phyloP scores from a whole-genome alignment of 371 early-diverging fungal species.

The Mortierella sp. region DNA sequence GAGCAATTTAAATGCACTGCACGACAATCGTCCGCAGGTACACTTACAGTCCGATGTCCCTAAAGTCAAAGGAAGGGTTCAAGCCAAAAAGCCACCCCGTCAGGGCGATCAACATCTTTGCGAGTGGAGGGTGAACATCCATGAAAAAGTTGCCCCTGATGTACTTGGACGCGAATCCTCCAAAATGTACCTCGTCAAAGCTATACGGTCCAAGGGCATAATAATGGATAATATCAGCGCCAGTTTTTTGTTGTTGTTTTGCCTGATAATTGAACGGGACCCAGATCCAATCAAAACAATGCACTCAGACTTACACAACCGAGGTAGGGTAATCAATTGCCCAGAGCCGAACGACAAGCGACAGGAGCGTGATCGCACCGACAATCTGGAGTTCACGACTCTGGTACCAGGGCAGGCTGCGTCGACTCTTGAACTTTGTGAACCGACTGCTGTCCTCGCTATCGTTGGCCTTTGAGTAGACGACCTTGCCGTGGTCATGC shows the following conservation, averaged over 20 bases:
- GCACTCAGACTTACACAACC: conserved; percentile 47
- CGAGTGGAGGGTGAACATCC: conserved; percentile 99
- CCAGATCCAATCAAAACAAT: neutral
- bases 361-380: conserved; percentile 26
- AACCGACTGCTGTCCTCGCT: conserved; percentile 18
- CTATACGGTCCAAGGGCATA: conserved; percentile 8
- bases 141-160: conserved; percentile 94
- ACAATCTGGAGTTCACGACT: conserved; percentile 38
- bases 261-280: neutral
- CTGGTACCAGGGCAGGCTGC: conserved; percentile 50
- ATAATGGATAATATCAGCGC: neutral
- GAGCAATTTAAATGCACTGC: neutral
- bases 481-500: neutral
- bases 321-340: conserved; percentile 52
- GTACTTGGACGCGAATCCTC: conserved; percentile 80
- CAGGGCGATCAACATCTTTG: conserved; percentile 93
- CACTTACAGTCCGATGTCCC: conserved; percentile 83
- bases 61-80: conserved; percentile 90
- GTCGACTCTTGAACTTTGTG: conserved; percentile 34
- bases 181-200: conserved; percentile 52
- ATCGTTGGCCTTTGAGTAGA: neutral
- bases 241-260: neutral
- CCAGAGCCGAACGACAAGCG: conserved; percentile 51
- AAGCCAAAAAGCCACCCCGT: conserved; percentile 84
- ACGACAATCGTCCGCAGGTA: neutral